A percentile compares a stretch with the other conserved stretches of the same genome.
Evolutionary conservation across 2,329 filamentous ascomycete species (phyloP).

Genomic region (Orbilia blumenaviensis): DNA sequence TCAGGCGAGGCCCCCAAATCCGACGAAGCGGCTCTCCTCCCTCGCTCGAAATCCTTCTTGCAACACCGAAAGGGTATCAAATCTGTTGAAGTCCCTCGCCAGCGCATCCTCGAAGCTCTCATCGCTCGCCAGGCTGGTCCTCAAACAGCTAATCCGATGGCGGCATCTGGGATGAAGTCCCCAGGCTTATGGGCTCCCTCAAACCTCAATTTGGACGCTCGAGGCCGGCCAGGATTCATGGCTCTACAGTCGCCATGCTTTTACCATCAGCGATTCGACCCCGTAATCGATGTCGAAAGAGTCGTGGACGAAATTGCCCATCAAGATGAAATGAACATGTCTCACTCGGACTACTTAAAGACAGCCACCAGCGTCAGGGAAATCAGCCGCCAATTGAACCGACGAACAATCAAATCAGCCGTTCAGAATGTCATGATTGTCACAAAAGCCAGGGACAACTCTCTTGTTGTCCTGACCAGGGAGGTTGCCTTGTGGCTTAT

Average conservation of each 20-base stretch:
- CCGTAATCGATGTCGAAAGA: slow-evolving; percentile 92
- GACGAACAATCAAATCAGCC: slow-evolving; percentile 87
- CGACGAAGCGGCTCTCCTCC: slow-evolving; percentile 15
- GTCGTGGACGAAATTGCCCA: slow-evolving; percentile 93
- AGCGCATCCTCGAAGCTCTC: slow-evolving; percentile 49
- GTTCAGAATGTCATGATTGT: slow-evolving; percentile 98
- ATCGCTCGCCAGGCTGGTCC: slow-evolving; percentile 52
- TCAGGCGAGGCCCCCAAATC: background rate
- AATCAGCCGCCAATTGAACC: slow-evolving; percentile 92
- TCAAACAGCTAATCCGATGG: slow-evolving; percentile 47
- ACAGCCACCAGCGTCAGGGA: slow-evolving; percentile 94
- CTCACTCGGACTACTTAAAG: slow-evolving; percentile 91
- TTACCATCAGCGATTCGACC: slow-evolving; percentile 96
- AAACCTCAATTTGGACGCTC: slow-evolving; percentile 59
- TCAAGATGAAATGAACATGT: slow-evolving; percentile 80
- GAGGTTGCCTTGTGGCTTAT: slow-evolving; percentile 90
- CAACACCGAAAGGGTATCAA: slow-evolving; percentile 51
- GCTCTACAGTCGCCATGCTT: slow-evolving; percentile 92
- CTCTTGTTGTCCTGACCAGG: slow-evolving; percentile 85
- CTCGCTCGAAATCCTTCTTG: slow-evolving; percentile 45
- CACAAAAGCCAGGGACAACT: slow-evolving; percentile 95
- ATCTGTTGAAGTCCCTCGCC: slow-evolving; percentile 49
- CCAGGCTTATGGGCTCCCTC: slow-evolving; percentile 37
- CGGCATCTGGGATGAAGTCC: slow-evolving; percentile 20
- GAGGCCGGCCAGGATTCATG: slow-evolving; percentile 1